Conservation (phyloP, 2,329 filamentous ascomycete genomes). For the Ophiostoma novo-ulmi region DNA sequence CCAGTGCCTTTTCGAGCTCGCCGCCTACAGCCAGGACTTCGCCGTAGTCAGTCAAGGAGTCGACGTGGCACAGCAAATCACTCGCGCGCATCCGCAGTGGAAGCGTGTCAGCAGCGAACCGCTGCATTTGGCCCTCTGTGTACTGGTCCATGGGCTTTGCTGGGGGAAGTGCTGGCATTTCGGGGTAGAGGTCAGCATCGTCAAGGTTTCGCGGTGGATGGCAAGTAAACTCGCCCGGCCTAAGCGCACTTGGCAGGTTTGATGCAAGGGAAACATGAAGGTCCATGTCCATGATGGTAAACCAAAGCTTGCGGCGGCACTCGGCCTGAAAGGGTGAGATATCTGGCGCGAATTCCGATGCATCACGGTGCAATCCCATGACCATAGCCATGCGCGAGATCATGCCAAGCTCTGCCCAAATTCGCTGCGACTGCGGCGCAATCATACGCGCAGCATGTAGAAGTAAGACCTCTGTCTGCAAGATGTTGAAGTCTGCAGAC, state of each 20-base stretch:
- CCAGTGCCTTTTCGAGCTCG: slow-evolving; percentile 50
- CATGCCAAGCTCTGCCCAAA: slow-evolving; percentile 52
- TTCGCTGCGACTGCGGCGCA: slow-evolving; percentile 44
- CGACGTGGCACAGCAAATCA: slow-evolving; percentile 48
- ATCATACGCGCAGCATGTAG: slow-evolving; percentile 51
- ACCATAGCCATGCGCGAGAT: slow-evolving; percentile 55
- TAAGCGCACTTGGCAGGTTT: slow-evolving; percentile 48
- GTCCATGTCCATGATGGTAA: slow-evolving; percentile 53
- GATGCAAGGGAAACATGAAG: slow-evolving; percentile 50
- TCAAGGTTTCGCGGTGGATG: slow-evolving; percentile 50
- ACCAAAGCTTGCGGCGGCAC: slow-evolving; percentile 52
- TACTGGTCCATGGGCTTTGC: slow-evolving; percentile 48
- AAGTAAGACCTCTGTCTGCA: slow-evolving; percentile 52
- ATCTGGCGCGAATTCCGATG: slow-evolving; percentile 46
- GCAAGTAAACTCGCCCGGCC: slow-evolving; percentile 51
- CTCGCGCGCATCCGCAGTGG: slow-evolving; percentile 46
- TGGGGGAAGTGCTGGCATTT: slow-evolving; percentile 46
- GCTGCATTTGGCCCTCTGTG: slow-evolving; percentile 51
- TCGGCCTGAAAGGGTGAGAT: slow-evolving; percentile 50
- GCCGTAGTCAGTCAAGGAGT: slow-evolving; percentile 48
- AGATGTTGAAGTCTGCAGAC: slow-evolving; percentile 47
- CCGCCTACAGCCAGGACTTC: slow-evolving; percentile 50
- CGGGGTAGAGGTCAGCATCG: slow-evolving; percentile 45
- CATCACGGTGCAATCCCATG: slow-evolving; percentile 55
- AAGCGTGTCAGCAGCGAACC: slow-evolving; percentile 49